Conservation (phyloP, 1,284 basidiomycete genomes). For the Sporisorium exsertum region DNA sequence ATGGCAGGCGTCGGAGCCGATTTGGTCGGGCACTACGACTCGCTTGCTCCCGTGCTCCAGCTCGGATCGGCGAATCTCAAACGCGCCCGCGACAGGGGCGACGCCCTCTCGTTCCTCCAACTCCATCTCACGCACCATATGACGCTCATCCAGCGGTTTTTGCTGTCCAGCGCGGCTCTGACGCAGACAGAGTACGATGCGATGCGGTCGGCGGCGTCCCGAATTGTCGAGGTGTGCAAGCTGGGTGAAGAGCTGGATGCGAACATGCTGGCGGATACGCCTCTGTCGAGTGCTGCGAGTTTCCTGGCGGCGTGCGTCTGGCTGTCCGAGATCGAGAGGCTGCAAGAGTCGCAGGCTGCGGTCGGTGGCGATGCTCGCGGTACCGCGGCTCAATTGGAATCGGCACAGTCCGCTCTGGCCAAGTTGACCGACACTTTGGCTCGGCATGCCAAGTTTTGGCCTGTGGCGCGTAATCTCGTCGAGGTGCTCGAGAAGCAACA, state of each 20-base stretch:
- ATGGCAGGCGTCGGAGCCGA: slow-evolving; percentile 31
- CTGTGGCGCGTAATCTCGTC: slow-evolving; percentile 20
- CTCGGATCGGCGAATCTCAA: slow-evolving; percentile 25
- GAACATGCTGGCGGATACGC: slow-evolving; percentile 30
- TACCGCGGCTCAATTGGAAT: slow-evolving; percentile 10
- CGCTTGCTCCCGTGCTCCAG: slow-evolving; percentile 32
- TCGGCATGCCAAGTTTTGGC: slow-evolving; percentile 36
- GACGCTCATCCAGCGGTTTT: slow-evolving; percentile 29
- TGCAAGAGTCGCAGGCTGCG: slow-evolving; percentile 16
- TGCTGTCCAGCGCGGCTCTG: slow-evolving; percentile 21
- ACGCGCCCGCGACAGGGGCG: slow-evolving; percentile 23
- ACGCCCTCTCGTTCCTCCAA: slow-evolving; percentile 37
- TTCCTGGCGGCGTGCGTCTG: slow-evolving; percentile 31
- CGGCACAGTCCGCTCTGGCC: slow-evolving; percentile 13
- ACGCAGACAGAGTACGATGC: slow-evolving; percentile 28
- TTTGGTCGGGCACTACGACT: slow-evolving; percentile 36
- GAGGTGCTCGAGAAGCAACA: slow-evolving; percentile 23
- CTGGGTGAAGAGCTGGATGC: slow-evolving; percentile 28
- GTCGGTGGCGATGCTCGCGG: not conserved
- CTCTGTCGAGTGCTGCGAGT: slow-evolving; percentile 25
- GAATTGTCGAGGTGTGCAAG: slow-evolving; percentile 34
- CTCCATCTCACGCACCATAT: slow-evolving; percentile 45
- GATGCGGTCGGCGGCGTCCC: slow-evolving; percentile 30
- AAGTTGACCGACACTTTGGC: slow-evolving; percentile 21
- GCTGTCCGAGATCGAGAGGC: slow-evolving; percentile 30